Conservation (phyloP, 2,329 filamentous ascomycete genomes). For the Colletotrichum lindemuthianum region DNA sequence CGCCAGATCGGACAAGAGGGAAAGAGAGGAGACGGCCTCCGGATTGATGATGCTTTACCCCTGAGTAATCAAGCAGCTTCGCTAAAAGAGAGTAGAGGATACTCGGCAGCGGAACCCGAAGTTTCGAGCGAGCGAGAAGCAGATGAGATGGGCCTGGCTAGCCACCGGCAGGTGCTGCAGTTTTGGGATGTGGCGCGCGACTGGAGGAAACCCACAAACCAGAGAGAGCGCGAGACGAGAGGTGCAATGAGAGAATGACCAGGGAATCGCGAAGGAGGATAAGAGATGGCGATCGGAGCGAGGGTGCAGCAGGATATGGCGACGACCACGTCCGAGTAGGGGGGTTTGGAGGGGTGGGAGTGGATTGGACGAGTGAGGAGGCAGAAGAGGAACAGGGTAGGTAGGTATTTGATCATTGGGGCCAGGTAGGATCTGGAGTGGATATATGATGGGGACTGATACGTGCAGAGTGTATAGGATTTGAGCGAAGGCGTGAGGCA, state of each 20-base stretch:
- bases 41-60: slow-evolving; percentile 39
- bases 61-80: slow-evolving; percentile 47
- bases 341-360: slow-evolving; percentile 5
- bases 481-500: slow-evolving; percentile 8
- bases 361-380: slow-evolving; percentile 40
- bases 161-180: slow-evolving; percentile 23
- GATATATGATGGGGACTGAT: slow-evolving; percentile 43
- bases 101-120: slow-evolving; percentile 49
- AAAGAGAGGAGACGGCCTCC: slow-evolving; percentile 9
- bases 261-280: slow-evolving; percentile 30
- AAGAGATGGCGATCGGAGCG: slow-evolving; percentile 39
- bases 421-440: slow-evolving; percentile 48
- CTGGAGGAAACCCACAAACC: slow-evolving; percentile 13
- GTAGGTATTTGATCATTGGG: slow-evolving; percentile 48
- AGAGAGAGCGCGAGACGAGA: slow-evolving; percentile 8
- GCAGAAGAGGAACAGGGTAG: slow-evolving; percentile 42
- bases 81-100: slow-evolving; percentile 31
- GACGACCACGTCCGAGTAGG: not conserved
- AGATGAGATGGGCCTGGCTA: slow-evolving; percentile 37
- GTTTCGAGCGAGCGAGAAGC: slow-evolving; percentile 40
- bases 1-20: slow-evolving; percentile 37
- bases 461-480: slow-evolving; percentile 39
- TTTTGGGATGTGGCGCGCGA: slow-evolving; percentile 10
- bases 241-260: slow-evolving; percentile 32
- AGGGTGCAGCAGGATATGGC: slow-evolving; percentile 38